Percentiles rank a stretch among this genome's conserved stretches.
Conservation (phyloP, 225 moss, liverwort and hornwort species). For the Straminergon stramineum region DNA sequence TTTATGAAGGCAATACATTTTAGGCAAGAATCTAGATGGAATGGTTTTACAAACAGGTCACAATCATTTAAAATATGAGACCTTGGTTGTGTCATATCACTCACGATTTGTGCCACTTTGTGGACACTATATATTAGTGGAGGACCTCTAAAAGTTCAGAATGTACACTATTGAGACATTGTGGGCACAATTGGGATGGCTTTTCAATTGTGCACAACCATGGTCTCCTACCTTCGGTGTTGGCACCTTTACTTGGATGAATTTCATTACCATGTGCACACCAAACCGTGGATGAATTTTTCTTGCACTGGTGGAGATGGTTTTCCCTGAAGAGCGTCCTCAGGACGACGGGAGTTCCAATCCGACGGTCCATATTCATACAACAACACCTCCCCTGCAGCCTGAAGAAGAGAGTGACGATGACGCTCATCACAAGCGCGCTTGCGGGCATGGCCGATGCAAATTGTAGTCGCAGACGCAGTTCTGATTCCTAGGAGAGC, state of each 20-base stretch:
- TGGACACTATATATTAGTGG: fast-evolving
- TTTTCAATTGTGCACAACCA: not conserved
- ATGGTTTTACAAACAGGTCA: not conserved
- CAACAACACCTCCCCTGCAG: not conserved
- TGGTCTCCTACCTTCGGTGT: not conserved
- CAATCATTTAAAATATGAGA: not conserved
- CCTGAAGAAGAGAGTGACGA: not conserved
- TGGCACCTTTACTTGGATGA: not conserved
- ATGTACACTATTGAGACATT: not conserved
- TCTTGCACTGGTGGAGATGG: not conserved
- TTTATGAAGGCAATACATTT: not conserved
- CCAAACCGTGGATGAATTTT: not conserved
- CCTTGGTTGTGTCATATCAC: fast-evolving
- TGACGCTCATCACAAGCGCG: not conserved
- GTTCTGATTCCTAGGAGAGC: not conserved
- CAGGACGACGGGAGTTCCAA: not conserved
- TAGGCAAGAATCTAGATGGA: not conserved
- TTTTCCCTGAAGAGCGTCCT: not conserved
- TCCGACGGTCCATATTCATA: not conserved
- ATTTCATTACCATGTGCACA: not conserved
- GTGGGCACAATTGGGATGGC: not conserved
- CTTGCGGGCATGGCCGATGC: not conserved
- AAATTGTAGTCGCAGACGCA: not conserved
- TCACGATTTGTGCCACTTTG: not conserved
- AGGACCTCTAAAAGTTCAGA: not conserved